Conservation (phyloP, 805 yeast species). For the Kluyveromyces nonfermentans region DNA sequence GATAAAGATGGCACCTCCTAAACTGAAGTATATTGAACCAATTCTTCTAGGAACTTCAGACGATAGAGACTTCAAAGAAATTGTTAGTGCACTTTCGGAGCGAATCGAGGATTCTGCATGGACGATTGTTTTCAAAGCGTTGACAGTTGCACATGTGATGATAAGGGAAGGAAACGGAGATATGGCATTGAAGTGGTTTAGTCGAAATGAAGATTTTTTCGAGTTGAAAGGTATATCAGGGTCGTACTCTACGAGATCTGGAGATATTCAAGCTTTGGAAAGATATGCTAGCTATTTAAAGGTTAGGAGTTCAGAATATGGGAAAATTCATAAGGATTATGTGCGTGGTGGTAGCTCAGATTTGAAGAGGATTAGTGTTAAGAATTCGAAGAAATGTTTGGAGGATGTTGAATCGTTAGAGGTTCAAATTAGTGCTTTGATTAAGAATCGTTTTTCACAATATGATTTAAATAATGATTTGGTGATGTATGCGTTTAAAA, state of each 20-base stretch:
- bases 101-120: conserved; percentile 76
- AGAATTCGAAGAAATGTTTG: conserved; percentile 64
- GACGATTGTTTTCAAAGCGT: conserved; percentile 82
- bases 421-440: conserved; percentile 63
- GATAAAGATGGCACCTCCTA: conserved; percentile 91
- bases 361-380: conserved; percentile 38
- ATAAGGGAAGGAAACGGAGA: conserved; percentile 83
- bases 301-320: conserved; percentile 60
- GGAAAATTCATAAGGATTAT: conserved; percentile 58
- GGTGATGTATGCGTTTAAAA: conserved; percentile 70
- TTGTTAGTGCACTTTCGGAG: conserved; percentile 52
- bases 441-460: conserved; percentile 68
- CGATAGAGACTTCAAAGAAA: conserved; percentile 45
- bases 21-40: conserved; percentile 92
- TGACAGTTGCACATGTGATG: conserved; percentile 82
- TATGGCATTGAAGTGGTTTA: conserved; percentile 55
- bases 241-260: conserved; percentile 27
- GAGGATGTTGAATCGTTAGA: conserved; percentile 78
- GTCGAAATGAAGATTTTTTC: conserved; percentile 42
- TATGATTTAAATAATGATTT: conserved; percentile 79
- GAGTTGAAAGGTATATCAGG: conserved; percentile 31
- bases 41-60: conserved; percentile 45
- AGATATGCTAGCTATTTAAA: conserved; percentile 66
- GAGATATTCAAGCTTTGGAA: conserved; percentile 47
- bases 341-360: conserved; percentile 58